Conservation (phyloP, 139 green algal genomes). For the Closterium sp. region DNA sequence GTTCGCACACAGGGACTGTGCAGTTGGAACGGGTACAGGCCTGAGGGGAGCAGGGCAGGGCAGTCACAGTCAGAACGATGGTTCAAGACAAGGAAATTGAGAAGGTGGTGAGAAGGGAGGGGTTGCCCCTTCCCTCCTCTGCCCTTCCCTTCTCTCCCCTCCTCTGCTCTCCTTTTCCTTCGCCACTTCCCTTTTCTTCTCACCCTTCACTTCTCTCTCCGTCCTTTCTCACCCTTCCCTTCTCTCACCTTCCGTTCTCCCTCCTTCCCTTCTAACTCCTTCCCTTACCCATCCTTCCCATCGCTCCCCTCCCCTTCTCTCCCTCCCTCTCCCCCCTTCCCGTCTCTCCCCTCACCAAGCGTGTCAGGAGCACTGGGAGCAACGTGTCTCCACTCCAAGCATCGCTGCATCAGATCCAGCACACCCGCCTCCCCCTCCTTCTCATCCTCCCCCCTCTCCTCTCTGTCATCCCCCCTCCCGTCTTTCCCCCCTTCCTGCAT, state of each 20-base stretch:
- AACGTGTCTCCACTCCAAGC: conserved; percentile 84
- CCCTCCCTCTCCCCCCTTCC: not conserved
- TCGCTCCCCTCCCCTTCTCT: not conserved
- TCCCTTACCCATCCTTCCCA: not conserved
- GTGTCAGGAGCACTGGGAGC: conserved; percentile 95
- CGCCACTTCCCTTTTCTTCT: too few species aligned
- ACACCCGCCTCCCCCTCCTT: conserved; percentile 60
- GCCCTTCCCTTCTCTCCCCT: too few species aligned
- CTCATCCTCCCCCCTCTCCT: conserved; percentile 19
- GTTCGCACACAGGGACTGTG: conserved; percentile 89
- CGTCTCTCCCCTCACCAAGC: conserved; percentile 51
- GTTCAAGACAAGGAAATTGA: too few species aligned
- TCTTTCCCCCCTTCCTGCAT: not conserved
- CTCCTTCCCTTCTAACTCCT: not conserved
- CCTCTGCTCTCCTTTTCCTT: too few species aligned
- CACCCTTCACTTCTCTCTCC: too few species aligned
- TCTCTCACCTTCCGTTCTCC: not conserved
- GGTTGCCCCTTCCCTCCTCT: too few species aligned
- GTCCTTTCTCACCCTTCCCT: too few species aligned
- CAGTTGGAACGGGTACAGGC: conserved; percentile 84
- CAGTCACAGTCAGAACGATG: not conserved
- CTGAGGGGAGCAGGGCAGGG: conserved; percentile 17
- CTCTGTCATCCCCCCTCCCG: not conserved
- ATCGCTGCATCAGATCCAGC: conserved; percentile 68
- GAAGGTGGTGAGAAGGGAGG: not conserved